These are phyloP conservation scores for Sporothrix mexicana DNA, from an alignment of 2,329 filamentous ascomycete genomes.

Conservation along the genomic window DNA sequence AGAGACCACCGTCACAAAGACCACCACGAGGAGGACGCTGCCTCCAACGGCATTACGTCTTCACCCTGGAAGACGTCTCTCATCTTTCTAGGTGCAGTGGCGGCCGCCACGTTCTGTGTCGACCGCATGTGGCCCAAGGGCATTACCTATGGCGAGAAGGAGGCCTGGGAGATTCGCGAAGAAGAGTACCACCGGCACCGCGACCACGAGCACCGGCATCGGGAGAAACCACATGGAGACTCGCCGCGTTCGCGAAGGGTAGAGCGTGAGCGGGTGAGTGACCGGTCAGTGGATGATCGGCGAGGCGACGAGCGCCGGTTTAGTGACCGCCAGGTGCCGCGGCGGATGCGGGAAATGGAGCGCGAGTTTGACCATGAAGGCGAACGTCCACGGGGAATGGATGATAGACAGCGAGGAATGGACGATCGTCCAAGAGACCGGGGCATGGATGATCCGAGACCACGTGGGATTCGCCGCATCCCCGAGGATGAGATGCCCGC, in stretches of 20 bases:
- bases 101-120: slow-evolving; percentile 46
- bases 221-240: neutral
- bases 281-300: slow-evolving; percentile 5
- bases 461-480: neutral
- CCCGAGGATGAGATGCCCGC: neutral
- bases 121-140: slow-evolving; percentile 51
- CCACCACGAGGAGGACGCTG: neutral
- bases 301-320: neutral
- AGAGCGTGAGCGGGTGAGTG: slow-evolving; percentile 14
- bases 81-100: slow-evolving; percentile 48
- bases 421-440: neutral
- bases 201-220: neutral
- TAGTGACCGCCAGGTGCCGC: slow-evolving; percentile 1
- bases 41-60: neutral
- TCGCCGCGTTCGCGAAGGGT: neutral
- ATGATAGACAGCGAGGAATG: neutral
- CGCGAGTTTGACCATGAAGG: neutral
- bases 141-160: slow-evolving; percentile 47
- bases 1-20: neutral
- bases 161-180: slow-evolving; percentile 42
- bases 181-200: slow-evolving; percentile 22
- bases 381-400: neutral
- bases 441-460: neutral
- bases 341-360: neutral
- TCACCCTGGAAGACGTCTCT: slow-evolving; percentile 45